These are phyloP conservation scores for Paecilomyces formosus DNA, from an alignment of 2,329 filamentous ascomycete genomes.

Conservation along the genomic window DNA sequence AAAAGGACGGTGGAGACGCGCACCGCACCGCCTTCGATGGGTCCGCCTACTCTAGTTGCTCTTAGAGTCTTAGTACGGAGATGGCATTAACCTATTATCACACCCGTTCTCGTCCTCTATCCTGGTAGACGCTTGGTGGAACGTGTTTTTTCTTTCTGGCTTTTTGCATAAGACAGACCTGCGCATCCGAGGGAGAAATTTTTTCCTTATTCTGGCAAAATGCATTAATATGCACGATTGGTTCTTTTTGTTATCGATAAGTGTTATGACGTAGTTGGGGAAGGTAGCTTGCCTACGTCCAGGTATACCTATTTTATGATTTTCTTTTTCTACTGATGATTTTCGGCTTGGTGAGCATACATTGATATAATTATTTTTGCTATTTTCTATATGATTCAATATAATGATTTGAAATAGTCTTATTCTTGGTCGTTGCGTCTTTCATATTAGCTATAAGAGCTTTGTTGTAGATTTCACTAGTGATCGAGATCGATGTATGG, in stretches of 20 bases:
- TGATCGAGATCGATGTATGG: too few relatives aligned
- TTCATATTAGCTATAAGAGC: too few relatives aligned
- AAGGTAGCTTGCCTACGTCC: neutral
- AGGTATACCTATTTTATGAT: neutral
- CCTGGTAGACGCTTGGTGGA: too few relatives aligned
- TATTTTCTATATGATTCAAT: too few relatives aligned
- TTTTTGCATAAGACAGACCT: too few relatives aligned
- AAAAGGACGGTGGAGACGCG: neutral
- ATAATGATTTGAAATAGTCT: too few relatives aligned
- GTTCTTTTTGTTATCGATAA: neutral
- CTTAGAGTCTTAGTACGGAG: neutral
- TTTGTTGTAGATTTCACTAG: too few relatives aligned
- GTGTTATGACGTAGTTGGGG: neutral
- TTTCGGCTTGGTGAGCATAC: neutral
- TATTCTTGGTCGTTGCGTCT: too few relatives aligned
- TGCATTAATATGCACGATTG: neutral
- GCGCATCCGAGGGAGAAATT: neutral
- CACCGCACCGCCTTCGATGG: neutral
- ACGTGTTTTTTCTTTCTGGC: too few relatives aligned
- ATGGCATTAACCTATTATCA: neutral
- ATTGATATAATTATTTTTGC: too few relatives aligned
- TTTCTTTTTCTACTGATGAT: neutral
- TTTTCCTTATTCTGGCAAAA: neutral
- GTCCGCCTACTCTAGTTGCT: neutral
- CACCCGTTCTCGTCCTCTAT: too few relatives aligned